A percentile compares a stretch with the other conserved stretches of the same genome.
Conservation (phyloP, 2,329 filamentous ascomycete genomes). For the Sporothrix globosa region DNA sequence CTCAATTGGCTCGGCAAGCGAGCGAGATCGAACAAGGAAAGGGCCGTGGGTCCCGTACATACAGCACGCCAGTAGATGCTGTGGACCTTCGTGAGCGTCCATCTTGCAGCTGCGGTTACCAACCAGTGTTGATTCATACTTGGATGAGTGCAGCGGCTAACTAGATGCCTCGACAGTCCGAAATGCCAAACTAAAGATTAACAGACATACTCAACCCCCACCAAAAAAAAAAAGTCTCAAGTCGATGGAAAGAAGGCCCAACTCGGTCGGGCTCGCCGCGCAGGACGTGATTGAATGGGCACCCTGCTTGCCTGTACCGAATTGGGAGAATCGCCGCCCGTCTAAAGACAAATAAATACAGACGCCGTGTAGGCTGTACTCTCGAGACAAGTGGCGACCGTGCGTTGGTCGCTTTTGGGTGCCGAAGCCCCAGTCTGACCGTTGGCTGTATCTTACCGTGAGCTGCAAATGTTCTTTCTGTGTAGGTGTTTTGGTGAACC, state of each 20-base stretch:
- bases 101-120: no score
- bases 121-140: no score
- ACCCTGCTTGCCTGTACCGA: background rate
- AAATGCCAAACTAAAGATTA: background rate
- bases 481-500: background rate
- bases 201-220: background rate
- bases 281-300: background rate
- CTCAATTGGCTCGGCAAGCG: background rate
- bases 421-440: no score
- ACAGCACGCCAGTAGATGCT: background rate
- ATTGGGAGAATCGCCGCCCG: slow-evolving; percentile 5
- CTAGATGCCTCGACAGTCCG: background rate
- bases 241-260: background rate
- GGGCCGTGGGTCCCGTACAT: background rate
- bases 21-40: slow-evolving; percentile 12
- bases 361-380: background rate
- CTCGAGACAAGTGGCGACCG: background rate
- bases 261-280: background rate
- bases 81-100: background rate
- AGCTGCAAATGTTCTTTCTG: background rate
- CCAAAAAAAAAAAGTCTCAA: background rate
- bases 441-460: no score
- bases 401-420: no score
- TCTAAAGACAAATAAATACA: background rate
- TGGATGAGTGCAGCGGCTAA: no score